Conservation (phyloP, 2,329 filamentous ascomycete species). For the Talaromyces rugulosus region DNA sequence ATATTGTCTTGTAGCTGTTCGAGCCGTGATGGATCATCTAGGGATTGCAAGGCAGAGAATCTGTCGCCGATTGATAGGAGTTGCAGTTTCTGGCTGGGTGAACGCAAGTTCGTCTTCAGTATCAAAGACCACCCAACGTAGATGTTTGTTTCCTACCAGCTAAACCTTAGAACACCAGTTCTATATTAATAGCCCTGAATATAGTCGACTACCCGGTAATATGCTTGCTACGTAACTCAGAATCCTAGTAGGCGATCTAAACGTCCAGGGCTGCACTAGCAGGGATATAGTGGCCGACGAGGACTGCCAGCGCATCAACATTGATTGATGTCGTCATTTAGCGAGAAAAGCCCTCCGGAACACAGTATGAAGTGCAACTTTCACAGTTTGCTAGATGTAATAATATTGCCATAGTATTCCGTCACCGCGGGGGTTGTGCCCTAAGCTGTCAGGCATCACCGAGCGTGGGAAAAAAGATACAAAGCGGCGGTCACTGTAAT, state of each 20-base stretch:
- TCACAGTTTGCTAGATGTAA: background rate
- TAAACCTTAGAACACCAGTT: background rate
- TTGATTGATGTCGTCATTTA: background rate
- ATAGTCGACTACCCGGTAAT: background rate
- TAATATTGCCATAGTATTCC: background rate
- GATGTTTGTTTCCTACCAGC: no score
- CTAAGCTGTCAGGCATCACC: conserved; percentile 1
- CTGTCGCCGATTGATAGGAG: no score
- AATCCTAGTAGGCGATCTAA: background rate
- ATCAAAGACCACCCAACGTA: no score
- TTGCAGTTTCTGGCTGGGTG: no score
- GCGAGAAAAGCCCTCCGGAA: background rate
- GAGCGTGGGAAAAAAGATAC: background rate
- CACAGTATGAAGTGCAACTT: background rate
- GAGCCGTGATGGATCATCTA: background rate
- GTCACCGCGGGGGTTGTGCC: background rate
- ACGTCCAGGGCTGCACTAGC: background rate
- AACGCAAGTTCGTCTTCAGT: no score
- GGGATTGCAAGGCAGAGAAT: background rate
- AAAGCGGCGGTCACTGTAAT: background rate
- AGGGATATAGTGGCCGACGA: background rate
- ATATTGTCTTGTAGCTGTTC: background rate
- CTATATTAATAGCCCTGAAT: background rate
- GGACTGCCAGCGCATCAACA: conserved; percentile 11
- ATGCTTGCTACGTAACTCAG: background rate